Evolutionary conservation across 805 yeast genomes (phyloP), one percentile per base, ranked within the genome.

Genomic region (Hanseniaspora guilliermondii): DNA sequence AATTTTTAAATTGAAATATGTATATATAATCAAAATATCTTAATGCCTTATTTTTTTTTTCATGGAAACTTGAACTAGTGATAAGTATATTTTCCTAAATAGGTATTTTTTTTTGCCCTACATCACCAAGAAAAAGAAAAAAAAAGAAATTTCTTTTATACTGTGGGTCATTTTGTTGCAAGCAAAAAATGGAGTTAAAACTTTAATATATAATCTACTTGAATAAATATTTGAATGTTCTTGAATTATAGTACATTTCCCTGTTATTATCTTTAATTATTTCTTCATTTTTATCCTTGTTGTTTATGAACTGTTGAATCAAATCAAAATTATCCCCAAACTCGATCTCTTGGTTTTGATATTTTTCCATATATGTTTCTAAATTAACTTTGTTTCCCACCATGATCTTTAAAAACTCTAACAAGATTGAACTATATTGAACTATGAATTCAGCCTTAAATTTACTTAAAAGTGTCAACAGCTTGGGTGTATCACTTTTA

Each of bases 251-350:
- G 21, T 38, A 33, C 40, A 42, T 27, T 4, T 25, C 9, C 9
- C 22, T 46, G 14, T 21, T 14, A 8, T 27, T 39, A 6, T 64
- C 66, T 56, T 63, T 63, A 7, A 67, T 62, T 3, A 66, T 62
- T 27, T 62, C 58, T 47, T 62, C 67, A 1, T 67, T 66, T 37
- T 56, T 58, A 30, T 61, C 64, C 44, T 67, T 63, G 7, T 71
- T 59, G 2, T 59, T 49, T 0, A 69, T 62, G 56, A 63, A 70
- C 36, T 61, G 42, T 55, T 70, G 71, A 32, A 71, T 58, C 14
- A 72, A 68, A 55, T 71, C 74, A 53, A 68, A 66, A 54, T 69
- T 65, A 47, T 65, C 68, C 16, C 70, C 69, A 3, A 58, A 47
- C 6, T 57, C 60, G 16, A 61, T 37, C 14, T 56, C 61, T 6